These are phyloP conservation scores for Rhodotorula sp. DNA, from an alignment of 1,284 basidiomycete species.

Conservation along the genomic window DNA sequence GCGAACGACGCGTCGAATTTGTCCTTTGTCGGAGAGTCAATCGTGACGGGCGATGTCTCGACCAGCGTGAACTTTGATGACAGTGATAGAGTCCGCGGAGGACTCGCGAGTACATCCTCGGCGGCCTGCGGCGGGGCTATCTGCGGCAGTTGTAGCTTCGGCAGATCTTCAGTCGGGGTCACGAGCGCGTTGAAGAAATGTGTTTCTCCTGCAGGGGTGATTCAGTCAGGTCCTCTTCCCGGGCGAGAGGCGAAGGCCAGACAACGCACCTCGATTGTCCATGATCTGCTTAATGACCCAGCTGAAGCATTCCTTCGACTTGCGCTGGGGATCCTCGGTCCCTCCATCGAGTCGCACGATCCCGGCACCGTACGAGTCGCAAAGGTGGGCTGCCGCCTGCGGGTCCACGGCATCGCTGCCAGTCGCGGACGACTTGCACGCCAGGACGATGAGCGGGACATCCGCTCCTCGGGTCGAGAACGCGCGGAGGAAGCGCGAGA, in stretches of 20 bases:
- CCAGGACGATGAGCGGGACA: slow-evolving; percentile 44
- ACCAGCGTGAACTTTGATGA: too few species aligned
- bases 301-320: slow-evolving; percentile 45
- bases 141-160: neutral
- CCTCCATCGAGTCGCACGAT: slow-evolving; percentile 47
- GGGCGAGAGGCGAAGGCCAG: neutral
- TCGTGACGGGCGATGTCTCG: too few species aligned
- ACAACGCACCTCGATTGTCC: slow-evolving; percentile 41
- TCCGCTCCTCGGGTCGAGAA: slow-evolving; percentile 46
- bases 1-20: too few species aligned
- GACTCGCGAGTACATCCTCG: neutral
- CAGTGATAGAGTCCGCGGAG: too few species aligned
- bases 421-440: slow-evolving; percentile 38
- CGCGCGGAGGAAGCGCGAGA: slow-evolving; percentile 41
- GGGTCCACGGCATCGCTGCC: slow-evolving; percentile 37
- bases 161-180: neutral
- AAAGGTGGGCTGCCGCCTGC: slow-evolving; percentile 40
- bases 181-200: neutral
- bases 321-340: slow-evolving; percentile 41
- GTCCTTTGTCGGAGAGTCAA: too few species aligned
- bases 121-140: neutral
- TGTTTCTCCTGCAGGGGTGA: neutral
- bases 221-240: neutral
- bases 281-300: slow-evolving; percentile 45
- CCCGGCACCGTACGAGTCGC: slow-evolving; percentile 45